phyloP scores from a whole-genome alignment of 306 rosid genomes.

The Ceratonia siliqua region DNA sequence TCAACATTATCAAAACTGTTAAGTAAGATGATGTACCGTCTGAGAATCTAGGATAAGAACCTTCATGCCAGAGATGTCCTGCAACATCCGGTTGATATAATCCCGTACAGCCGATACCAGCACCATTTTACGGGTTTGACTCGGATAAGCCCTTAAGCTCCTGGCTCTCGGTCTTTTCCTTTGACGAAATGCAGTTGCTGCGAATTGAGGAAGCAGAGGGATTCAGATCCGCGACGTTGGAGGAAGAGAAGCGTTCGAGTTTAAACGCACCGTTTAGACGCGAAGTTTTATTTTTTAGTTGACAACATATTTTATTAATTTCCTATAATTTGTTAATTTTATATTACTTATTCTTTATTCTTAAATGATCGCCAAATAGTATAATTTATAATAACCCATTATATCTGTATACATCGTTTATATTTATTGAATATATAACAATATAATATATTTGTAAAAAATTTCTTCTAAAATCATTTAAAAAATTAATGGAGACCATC shows the following conservation, averaged over 20 bases:
- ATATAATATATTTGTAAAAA: no score
- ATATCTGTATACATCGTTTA: no score
- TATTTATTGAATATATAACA: no score
- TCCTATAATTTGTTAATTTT: background rate
- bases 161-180: conserved; percentile 14
- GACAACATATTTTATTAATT: background rate
- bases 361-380: no score
- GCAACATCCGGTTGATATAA: conserved; percentile 85
- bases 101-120: conserved; percentile 76
- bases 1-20: conserved; percentile 8
- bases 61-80: conserved; percentile 98
- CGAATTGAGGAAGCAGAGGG: conserved; percentile 2
- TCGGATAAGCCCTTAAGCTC: background rate
- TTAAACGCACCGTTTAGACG: no score
- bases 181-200: background rate
- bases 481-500: no score
- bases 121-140: conserved; percentile 53
- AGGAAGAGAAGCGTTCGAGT: no score
- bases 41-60: conserved; percentile 94
- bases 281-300: background rate
- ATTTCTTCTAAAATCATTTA: no score
- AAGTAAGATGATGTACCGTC: conserved; percentile 57
- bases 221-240: conserved; percentile 38
- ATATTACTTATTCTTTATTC: no score
- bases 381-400: no score